Base-by-base conservation (phyloP, 257 asterid genomes). In the Prunella vulgaris region DNA sequence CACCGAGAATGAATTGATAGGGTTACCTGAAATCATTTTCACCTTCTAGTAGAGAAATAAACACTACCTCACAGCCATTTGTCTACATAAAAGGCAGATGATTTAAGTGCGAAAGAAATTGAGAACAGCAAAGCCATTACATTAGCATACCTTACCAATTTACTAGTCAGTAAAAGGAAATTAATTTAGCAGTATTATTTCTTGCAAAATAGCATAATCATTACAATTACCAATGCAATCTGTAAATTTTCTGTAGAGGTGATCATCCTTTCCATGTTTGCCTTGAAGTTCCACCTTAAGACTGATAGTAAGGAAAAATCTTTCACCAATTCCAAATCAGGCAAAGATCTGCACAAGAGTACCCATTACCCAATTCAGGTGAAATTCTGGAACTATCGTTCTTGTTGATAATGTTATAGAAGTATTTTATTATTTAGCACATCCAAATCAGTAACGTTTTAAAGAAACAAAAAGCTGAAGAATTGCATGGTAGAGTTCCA, bases 21-120 rank as follows among this genome's bases (percentile, higher is more conserved):
- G 30, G 38, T 62, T 91, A 91, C 98, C 97, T 86, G 89, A 83
- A 84, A 80, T 87, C 88, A 77, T 86, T 84, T 80, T 85, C 86
- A 63, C 79, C 77, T 52, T 84, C 84, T 69, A 90, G 67, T 63
- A 87, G 77, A 78, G 98, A 92, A 68, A 88, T 58, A 44, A 89
- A 81, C 62, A 89, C 97, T 79, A 92, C 83, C 80, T 92, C 98
- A 69, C 77, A 72, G 66, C 95, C 98, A 83, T 87, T 80, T 66
- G 82, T 84, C 97, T 92, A 80, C 22, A 10, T 35, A 6, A 66
- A 49, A 58, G 66, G 78, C 62, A 74, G 42, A 51, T 69, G n/a
- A 56, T 69, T 66, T 74, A 56, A 57, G 33, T 53, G 69, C 70
- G 60, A 59, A 67, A 44, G 60, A 59, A 40, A 46, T 35, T 20